A percentile compares a stretch with the other conserved stretches of the same genome.
These are phyloP conservation scores for Trichoderma sp. DNA, from an alignment of 2,329 filamentous ascomycete genomes.

Conservation along the genomic window DNA sequence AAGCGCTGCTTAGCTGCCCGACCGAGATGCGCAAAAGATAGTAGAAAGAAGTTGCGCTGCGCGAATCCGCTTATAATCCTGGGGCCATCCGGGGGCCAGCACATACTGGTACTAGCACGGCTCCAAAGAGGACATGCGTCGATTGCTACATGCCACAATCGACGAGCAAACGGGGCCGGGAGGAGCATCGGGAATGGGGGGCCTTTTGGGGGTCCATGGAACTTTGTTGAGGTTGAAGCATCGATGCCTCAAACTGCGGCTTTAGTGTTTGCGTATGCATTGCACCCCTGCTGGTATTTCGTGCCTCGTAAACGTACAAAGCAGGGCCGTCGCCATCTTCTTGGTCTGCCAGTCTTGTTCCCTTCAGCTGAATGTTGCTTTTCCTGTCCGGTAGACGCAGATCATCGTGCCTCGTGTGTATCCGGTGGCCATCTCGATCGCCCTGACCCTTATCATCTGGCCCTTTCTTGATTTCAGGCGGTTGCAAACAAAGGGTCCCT, in stretches of 20 bases:
- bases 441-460: not conserved
- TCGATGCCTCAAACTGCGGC: conserved; percentile 13
- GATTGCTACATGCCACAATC: not conserved
- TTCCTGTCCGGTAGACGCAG: not conserved
- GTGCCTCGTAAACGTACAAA: not conserved
- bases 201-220: conserved; percentile 8
- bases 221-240: conserved; percentile 17
- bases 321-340: not conserved
- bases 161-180: conserved; percentile 1
- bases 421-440: not conserved
- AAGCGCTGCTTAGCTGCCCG: conserved; percentile 13
- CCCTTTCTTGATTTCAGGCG: not conserved
- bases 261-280: not conserved
- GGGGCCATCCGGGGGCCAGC: not conserved
- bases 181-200: conserved; percentile 9
- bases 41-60: not conserved
- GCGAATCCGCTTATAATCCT: not conserved
- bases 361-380: not conserved
- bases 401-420: not conserved
- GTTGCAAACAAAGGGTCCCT: not conserved
- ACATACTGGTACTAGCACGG: not conserved
- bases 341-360: not conserved
- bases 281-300: not conserved
- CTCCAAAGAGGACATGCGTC: not conserved
- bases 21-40: not conserved